Evolutionary conservation across 306 rosid genomes (phyloP).

Genomic region (Rosa lucieae): DNA sequence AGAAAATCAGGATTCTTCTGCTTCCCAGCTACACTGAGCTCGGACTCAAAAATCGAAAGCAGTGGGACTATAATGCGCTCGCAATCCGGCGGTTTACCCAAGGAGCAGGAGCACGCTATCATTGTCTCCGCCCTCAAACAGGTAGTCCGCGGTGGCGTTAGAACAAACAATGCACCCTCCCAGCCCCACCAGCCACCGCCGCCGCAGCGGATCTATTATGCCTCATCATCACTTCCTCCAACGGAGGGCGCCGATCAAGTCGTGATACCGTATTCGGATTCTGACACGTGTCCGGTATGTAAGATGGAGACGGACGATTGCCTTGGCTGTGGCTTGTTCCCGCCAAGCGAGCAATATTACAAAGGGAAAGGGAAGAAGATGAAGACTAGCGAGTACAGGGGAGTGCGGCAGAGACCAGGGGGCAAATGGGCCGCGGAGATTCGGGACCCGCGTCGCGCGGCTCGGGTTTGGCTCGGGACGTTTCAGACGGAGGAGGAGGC

Average conservation of each 20-base stretch:
- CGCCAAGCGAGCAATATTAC: background rate
- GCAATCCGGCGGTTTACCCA: no score
- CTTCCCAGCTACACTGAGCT: no score
- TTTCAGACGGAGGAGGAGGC: constrained; percentile 54
- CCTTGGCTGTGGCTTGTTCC: constrained; percentile 42
- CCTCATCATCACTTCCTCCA: no score
- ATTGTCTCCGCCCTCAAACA: background rate
- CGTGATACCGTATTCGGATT: background rate
- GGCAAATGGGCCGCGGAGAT: no score
- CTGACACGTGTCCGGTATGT: constrained; percentile 34
- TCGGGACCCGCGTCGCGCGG: constrained; percentile 13
- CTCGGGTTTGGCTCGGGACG: constrained; percentile 57
- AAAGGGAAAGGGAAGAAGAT: background rate
- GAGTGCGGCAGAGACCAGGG: no score
- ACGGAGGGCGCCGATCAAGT: no score
- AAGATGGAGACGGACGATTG: constrained; percentile 27
- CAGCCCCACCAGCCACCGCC: no score
- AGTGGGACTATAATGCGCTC: no score
- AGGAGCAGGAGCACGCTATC: constrained; percentile 43
- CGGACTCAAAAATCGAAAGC: no score
- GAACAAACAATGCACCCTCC: no score
- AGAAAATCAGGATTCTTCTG: no score
- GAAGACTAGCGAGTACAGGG: constrained; percentile 31
- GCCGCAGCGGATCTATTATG: background rate
- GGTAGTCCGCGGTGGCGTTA: constrained; percentile 23